These are phyloP conservation scores for Ophidiomyces ophidiicola DNA, from an alignment of 2,329 filamentous ascomycete genomes.

Conservation along the genomic window DNA sequence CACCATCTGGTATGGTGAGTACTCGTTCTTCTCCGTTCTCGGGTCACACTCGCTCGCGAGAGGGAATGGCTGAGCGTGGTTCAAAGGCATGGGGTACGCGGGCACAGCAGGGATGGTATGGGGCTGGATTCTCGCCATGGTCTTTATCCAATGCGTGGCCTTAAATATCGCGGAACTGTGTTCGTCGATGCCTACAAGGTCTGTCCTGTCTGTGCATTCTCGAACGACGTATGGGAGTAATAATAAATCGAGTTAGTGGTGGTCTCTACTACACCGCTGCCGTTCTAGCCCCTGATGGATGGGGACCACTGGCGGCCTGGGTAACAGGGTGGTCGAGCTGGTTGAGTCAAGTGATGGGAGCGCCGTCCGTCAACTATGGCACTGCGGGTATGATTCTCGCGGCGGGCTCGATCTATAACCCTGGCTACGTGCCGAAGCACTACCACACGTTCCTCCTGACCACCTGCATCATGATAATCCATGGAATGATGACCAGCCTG, in stretches of 20 bases:
- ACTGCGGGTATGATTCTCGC: conserved; percentile 60
- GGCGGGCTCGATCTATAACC: conserved; percentile 54
- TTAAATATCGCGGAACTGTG: conserved; percentile 60
- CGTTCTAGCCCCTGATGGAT: conserved; percentile 54
- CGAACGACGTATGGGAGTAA: not conserved
- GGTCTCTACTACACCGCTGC: conserved; percentile 64
- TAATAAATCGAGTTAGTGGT: conserved; percentile 32
- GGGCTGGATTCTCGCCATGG: conserved; percentile 63
- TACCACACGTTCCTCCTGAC: conserved; percentile 61
- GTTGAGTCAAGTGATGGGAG: conserved; percentile 54
- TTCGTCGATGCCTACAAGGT: conserved; percentile 58
- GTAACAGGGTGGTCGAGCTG: conserved; percentile 60
- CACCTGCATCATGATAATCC: conserved; percentile 53
- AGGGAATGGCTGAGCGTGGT: conserved; percentile 3
- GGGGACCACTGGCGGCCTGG: conserved; percentile 56
- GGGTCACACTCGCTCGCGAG: not conserved
- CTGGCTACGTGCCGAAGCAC: conserved; percentile 49
- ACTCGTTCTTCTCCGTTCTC: not conserved
- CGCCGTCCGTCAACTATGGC: conserved; percentile 55
- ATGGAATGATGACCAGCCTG: conserved; percentile 55
- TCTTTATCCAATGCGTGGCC: conserved; percentile 59
- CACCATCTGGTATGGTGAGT: conserved; percentile 55
- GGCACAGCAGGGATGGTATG: conserved; percentile 56
- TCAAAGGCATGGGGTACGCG: conserved; percentile 40
- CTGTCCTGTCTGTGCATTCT: conserved; percentile 9